A percentile compares a stretch with the other conserved stretches of the same genome.
Conservation (phyloP, 306 rosid species). For the Fragaria nilgerrensis region DNA sequence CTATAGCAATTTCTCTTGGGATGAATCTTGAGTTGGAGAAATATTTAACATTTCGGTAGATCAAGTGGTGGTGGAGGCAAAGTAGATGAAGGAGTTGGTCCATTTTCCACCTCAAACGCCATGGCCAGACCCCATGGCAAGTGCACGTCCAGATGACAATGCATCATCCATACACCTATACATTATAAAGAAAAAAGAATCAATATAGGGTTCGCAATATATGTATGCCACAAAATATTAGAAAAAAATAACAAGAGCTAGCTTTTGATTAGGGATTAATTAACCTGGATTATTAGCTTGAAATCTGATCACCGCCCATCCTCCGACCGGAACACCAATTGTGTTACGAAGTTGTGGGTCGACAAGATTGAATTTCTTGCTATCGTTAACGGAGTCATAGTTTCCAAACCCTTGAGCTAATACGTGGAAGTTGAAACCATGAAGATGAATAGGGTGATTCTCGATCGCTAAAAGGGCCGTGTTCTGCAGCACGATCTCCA, state of each 20-base stretch:
- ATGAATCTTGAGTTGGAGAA: neutral
- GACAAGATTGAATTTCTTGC: constrained; percentile 38
- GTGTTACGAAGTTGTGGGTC: constrained; percentile 67
- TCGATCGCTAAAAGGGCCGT: constrained; percentile 30
- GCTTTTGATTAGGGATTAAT: neutral
- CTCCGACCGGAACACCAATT: constrained; percentile 56
- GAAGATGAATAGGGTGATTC: constrained; percentile 64
- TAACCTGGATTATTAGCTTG: constrained; percentile 46
- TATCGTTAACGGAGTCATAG: constrained; percentile 32
- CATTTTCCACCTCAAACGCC: constrained; percentile 50
- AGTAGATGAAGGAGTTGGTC: constrained; percentile 23
- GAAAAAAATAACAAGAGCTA: neutral
- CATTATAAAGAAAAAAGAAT: neutral
- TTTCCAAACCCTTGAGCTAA: constrained; percentile 70
- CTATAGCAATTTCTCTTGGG: neutral
- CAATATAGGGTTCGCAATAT: neutral
- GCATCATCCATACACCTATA: constrained; percentile 60
- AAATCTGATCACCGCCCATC: constrained; percentile 57
- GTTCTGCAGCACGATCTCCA: constrained; percentile 57
- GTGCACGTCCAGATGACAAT: constrained; percentile 67
- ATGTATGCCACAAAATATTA: neutral
- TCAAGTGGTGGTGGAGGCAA: constrained; percentile 60
- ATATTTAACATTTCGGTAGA: constrained; percentile 53
- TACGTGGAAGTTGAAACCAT: constrained; percentile 58
- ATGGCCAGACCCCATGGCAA: constrained; percentile 68